phyloP scores from a whole-genome alignment of 345 rosid genomes.

The Ceriops zippeliana region DNA sequence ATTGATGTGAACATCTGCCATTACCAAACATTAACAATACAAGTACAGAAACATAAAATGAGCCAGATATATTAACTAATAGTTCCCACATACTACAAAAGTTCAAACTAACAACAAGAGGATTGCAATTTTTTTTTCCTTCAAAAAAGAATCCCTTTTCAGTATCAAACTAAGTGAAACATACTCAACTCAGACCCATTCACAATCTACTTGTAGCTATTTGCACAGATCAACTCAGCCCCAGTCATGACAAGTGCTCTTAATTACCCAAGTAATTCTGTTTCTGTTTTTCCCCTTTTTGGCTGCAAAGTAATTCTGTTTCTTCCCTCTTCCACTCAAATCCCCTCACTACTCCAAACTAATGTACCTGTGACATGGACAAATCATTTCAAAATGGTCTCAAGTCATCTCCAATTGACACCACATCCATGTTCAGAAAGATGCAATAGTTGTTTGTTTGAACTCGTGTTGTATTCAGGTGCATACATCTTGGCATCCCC shows the following conservation, averaged over 20 bases:
- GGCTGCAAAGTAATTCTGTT: no score
- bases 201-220: no score
- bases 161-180: no score
- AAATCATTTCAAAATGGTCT: constrained; percentile 1
- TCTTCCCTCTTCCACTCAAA: background rate
- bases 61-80: background rate
- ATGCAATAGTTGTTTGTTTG: background rate
- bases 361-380: background rate
- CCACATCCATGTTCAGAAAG: no score
- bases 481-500: background rate
- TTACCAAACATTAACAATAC: constrained; percentile 1
- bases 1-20: constrained; percentile 78
- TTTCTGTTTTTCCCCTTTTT: background rate
- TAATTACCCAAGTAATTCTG: background rate
- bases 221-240: no score
- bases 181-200: no score
- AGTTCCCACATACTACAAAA: background rate
- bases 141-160: no score
- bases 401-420: background rate
- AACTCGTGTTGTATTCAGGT: background rate
- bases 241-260: no score
- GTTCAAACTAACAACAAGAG: no score
- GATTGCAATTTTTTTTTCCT: no score
- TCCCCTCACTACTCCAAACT: background rate
- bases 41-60: background rate